phyloP scores from a whole-genome alignment of 257 asterid genomes.

The Solanum phureja region DNA sequence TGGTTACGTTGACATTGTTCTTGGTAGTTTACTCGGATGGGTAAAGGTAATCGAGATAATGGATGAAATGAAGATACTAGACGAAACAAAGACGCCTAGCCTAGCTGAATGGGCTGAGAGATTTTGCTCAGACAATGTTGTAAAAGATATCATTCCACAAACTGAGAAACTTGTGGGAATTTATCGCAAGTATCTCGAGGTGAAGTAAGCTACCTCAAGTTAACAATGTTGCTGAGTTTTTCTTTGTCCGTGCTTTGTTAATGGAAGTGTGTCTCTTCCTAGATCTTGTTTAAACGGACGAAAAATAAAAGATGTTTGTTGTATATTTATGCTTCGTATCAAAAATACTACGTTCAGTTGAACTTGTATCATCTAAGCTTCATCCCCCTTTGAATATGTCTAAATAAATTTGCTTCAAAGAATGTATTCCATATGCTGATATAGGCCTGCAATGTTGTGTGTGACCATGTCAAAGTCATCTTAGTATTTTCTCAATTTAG shows the following conservation, averaged over 20 bases:
- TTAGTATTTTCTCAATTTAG: not conserved
- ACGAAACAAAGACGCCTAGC: slow-evolving; percentile 18
- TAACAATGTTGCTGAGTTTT: not conserved
- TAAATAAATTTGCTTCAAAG: not conserved
- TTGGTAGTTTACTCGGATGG: slow-evolving; percentile 24
- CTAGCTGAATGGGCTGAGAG: not conserved
- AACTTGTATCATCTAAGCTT: not conserved
- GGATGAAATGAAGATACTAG: slow-evolving; percentile 6
- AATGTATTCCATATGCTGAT: not conserved
- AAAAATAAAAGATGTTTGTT: not conserved
- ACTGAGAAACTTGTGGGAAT: not conserved
- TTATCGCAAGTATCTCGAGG: not conserved
- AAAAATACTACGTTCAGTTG: not conserved
- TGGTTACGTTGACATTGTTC: slow-evolving; percentile 27
- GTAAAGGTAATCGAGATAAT: not conserved
- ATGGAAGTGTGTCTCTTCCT: not conserved
- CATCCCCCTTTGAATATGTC: not conserved
- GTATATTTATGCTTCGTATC: not conserved
- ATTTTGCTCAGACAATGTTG: not conserved
- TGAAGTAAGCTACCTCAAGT: not conserved
- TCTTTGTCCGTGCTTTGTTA: not conserved
- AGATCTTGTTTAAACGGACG: not conserved
- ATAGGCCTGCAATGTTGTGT: not conserved
- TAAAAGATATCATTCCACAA: not conserved
- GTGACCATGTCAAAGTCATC: not conserved